A percentile compares a stretch with the other conserved stretches of the same genome.
These are phyloP conservation scores for Knufia fluminis DNA, from an alignment of 2,329 filamentous ascomycete genomes.

Conservation along the genomic window DNA sequence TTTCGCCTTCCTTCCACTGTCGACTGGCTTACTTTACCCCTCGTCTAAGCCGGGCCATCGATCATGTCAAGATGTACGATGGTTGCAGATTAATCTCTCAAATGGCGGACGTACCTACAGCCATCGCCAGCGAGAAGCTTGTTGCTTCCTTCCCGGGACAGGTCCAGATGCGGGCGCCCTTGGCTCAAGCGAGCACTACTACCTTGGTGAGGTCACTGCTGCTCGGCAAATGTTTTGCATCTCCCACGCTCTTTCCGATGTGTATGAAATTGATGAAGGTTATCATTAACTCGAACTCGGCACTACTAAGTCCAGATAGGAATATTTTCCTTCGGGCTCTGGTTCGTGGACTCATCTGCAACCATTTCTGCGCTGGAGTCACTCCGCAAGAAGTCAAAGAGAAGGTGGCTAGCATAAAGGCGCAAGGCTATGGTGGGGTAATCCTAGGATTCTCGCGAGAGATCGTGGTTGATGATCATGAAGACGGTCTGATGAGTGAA, in stretches of 20 bases:
- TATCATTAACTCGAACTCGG: not conserved
- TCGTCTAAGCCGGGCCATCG: no score
- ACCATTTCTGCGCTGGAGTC: conserved; percentile 49
- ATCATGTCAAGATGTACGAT: no score
- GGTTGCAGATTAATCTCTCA: no score
- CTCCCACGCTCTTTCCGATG: not conserved
- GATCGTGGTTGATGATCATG: not conserved
- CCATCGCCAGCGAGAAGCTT: no score
- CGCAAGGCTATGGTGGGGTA: conserved; percentile 15
- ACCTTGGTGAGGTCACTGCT: no score
- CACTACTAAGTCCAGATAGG: not conserved
- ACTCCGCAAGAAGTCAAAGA: conserved; percentile 39
- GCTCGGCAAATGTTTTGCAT: not conserved
- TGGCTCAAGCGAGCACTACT: no score
- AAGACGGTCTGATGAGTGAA: not conserved
- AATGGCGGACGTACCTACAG: no score
- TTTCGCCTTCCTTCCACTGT: no score
- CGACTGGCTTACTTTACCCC: no score
- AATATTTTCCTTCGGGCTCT: not conserved
- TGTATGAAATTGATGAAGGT: not conserved
- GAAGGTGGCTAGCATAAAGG: conserved; percentile 38
- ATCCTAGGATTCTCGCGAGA: not conserved
- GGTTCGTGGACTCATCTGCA: conserved; percentile 36
- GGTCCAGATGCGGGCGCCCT: no score
- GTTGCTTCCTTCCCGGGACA: no score